A percentile compares a stretch with the other conserved stretches of the same genome.
Evolutionary conservation across 257 asterid species (phyloP).

Genomic region (Nyctanthes arbortristis): DNA sequence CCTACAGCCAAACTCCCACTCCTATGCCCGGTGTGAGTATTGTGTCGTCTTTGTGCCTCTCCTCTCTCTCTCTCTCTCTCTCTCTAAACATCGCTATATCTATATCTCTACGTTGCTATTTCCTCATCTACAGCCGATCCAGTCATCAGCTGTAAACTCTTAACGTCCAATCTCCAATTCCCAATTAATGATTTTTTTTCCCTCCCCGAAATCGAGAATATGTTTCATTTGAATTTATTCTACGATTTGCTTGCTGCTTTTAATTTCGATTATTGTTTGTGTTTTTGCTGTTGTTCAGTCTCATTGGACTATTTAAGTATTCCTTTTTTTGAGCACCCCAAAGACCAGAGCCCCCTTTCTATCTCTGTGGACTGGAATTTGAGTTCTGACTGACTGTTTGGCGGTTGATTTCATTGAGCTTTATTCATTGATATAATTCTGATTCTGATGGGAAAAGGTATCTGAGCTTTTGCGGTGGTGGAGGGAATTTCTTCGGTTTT

Average conservation of each 20-base stretch:
- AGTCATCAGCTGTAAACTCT: slow-evolving; percentile 54
- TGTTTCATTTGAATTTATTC: slow-evolving; percentile 9
- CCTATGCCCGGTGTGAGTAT: slow-evolving; percentile 29
- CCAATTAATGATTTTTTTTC: slow-evolving; percentile 35
- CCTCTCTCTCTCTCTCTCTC: slow-evolving; percentile 38
- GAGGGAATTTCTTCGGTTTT: slow-evolving; percentile 34
- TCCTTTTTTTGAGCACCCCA: slow-evolving; percentile 11
- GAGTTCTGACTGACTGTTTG: slow-evolving; percentile 2
- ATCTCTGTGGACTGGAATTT: neutral
- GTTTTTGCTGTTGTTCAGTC: slow-evolving; percentile 1
- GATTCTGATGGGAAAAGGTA: slow-evolving; percentile 18
- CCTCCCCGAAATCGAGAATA: slow-evolving; percentile 17
- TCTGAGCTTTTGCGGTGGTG: slow-evolving; percentile 6
- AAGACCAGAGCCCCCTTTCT: slow-evolving; percentile 17
- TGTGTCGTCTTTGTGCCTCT: slow-evolving; percentile 38
- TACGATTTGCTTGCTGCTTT: slow-evolving; percentile 22
- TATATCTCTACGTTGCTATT: slow-evolving; percentile 32
- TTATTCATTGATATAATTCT: slow-evolving; percentile 11
- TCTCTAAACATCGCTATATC: slow-evolving; percentile 37
- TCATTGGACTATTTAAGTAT: slow-evolving; percentile 23
- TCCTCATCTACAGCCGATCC: slow-evolving; percentile 48
- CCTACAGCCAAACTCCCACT: slow-evolving; percentile 40
- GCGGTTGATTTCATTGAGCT: slow-evolving; percentile 16
- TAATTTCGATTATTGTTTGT: slow-evolving; percentile 20
- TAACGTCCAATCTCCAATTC: slow-evolving; percentile 10